Evolutionary conservation across 1,284 basidiomycete genomes (phyloP).

Genomic region (Trametes hirsuta): DNA sequence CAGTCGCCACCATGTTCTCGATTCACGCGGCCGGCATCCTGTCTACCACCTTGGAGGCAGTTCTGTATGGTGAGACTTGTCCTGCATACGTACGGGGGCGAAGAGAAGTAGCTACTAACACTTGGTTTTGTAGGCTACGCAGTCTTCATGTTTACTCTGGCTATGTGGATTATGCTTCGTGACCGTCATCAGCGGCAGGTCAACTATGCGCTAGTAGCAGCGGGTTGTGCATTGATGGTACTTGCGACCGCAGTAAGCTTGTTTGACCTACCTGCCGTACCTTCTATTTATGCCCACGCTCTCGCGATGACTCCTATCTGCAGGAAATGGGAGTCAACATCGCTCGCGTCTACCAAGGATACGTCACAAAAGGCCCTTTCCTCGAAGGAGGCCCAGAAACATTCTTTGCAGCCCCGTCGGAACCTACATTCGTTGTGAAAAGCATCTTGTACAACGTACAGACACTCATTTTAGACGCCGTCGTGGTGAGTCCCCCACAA

Average conservation of each 20-base stretch:
- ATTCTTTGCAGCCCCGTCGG: slow-evolving; percentile 32
- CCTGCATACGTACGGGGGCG: not conserved
- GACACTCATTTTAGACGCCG: slow-evolving; percentile 38
- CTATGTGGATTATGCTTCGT: slow-evolving; percentile 32
- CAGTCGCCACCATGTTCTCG: slow-evolving; percentile 10
- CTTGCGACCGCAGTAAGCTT: slow-evolving; percentile 31
- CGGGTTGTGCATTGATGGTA: slow-evolving; percentile 24
- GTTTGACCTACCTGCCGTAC: not conserved
- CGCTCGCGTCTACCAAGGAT: slow-evolving; percentile 14
- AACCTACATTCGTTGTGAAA: slow-evolving; percentile 33
- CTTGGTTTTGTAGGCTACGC: slow-evolving; percentile 28
- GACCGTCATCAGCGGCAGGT: slow-evolving; percentile 20
- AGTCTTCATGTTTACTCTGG: slow-evolving; percentile 33
- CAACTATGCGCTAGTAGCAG: slow-evolving; percentile 25
- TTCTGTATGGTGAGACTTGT: slow-evolving; percentile 30
- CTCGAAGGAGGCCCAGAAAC: slow-evolving; percentile 15
- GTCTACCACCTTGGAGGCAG: slow-evolving; percentile 31
- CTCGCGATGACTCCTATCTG: not conserved
- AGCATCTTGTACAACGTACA: slow-evolving; percentile 37
- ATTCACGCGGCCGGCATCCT: slow-evolving; percentile 28
- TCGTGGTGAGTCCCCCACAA: slow-evolving; percentile 31
- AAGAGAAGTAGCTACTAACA: not conserved
- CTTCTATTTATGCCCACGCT: too few species aligned
- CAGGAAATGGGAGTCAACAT: slow-evolving; percentile 28
- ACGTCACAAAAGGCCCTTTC: slow-evolving; percentile 14